Evolutionary conservation across 2,329 filamentous ascomycete species (phyloP), one percentile per base, ranked within the genome.

Genomic region (Magnaporthiopsis incrustans): DNA sequence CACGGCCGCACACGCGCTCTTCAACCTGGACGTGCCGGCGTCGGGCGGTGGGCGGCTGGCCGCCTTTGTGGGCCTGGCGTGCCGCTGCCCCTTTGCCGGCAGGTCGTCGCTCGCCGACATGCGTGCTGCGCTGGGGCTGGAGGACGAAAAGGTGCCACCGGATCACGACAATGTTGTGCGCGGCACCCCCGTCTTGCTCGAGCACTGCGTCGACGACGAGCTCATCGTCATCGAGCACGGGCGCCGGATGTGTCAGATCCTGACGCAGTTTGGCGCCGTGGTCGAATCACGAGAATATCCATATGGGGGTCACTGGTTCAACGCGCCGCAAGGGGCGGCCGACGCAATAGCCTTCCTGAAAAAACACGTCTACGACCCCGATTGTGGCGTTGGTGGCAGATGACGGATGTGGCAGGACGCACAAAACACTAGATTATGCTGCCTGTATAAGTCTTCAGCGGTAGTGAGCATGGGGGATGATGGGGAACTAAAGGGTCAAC

Each of bases 131-230:
- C 14, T 44, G 14, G 38, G 14, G 38, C 15, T 44, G 14, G 15
- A 44, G 32, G 64, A 70, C 1, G 66, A 64, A 30, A 30, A 30
- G 30, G 30, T 30, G 26, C 61, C 60, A 2, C 67, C 71, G 0
- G 66, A 59, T n/a, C 68, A 72, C 56, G 65, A 73, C 62, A 64
- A 70, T 22, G 69, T 76, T 0, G 56, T 79, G 25, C 68, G 68
- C 25, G 72, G 74, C 26, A 81, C 78, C 26, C 79, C 78, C 0
- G 69, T 78, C 22, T 71, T 82, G 60, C 70, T 81, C 2, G 73
- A 78, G 60, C 79, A 82, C 65, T 80, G 78, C 63, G 64, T 68
- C 0, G 76, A 82, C 59, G 79, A 81, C 63, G 70, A 74, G 1
- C 65, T 78, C 4, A 75, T 81, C 0, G 69, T 72, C 53, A 67